phyloP scores from a whole-genome alignment of 2,329 filamentous ascomycete species.

The Aspergillus costaricaensis region DNA sequence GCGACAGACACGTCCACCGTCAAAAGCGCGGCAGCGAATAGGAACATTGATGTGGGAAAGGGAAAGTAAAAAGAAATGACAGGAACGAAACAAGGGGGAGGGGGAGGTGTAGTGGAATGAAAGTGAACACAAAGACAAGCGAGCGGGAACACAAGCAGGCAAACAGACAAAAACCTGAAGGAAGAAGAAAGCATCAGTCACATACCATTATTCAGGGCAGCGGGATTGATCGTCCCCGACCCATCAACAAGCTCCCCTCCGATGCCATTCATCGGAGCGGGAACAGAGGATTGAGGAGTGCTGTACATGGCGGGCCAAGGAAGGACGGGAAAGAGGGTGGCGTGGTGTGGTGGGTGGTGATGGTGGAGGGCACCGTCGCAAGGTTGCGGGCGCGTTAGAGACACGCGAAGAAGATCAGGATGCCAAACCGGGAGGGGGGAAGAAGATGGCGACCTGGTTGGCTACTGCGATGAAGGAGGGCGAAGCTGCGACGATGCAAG shows the following conservation, averaged over 20 bases:
- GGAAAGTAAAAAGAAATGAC: conserved; percentile 9
- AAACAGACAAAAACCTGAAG: background rate
- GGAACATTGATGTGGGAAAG: conserved; percentile 8
- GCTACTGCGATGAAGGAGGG: conserved; percentile 20
- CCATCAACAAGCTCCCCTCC: conserved; percentile 62
- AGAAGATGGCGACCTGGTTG: conserved; percentile 19
- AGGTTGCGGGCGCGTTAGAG: conserved; percentile 36
- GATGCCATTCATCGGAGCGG: conserved; percentile 68
- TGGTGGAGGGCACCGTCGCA: conserved; percentile 31
- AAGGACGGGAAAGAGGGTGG: conserved; percentile 22
- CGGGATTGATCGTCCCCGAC: conserved; percentile 88
- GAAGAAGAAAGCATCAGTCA: conserved; percentile 19
- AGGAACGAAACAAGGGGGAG: conserved; percentile 7
- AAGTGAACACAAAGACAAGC: background rate
- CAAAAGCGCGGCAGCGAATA: conserved; percentile 2
- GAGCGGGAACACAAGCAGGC: background rate
- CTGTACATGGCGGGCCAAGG: conserved; percentile 49
- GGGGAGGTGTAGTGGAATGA: background rate
- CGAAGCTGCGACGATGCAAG: conserved; percentile 25
- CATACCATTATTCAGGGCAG: conserved; percentile 76
- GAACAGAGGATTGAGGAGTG: conserved; percentile 52
- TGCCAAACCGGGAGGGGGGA: conserved; percentile 15
- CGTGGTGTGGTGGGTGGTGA: conserved; percentile 13
- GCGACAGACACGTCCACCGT: conserved; percentile 9
- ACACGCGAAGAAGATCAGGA: conserved; percentile 28